phyloP scores from a whole-genome alignment of 306 rosid species.

The Herpetospermum pedunculosum region DNA sequence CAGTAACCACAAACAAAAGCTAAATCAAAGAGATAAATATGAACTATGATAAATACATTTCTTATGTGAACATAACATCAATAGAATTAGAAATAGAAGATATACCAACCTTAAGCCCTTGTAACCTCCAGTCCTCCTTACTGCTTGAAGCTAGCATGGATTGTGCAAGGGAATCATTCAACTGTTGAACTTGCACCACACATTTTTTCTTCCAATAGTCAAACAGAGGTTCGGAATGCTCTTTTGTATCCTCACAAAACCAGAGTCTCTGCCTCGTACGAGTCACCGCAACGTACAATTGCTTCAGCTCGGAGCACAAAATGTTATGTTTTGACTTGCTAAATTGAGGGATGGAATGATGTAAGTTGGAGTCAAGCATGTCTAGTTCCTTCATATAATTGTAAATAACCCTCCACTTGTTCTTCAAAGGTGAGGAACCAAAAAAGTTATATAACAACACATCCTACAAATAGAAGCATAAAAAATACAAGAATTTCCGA shows the following conservation, averaged over 20 bases:
- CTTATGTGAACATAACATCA: no score
- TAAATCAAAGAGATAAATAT: no score
- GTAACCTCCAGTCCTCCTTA: conserved; percentile 62
- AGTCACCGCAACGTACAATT: conserved; percentile 60
- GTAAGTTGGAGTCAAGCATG: conserved; percentile 25
- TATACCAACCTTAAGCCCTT: conserved; percentile 52
- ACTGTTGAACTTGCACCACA: conserved; percentile 48
- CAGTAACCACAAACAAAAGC: no score
- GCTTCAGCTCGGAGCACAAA: conserved; percentile 66
- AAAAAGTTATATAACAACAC: conserved; percentile 62
- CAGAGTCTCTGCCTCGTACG: conserved; percentile 70
- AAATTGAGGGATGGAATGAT: conserved; percentile 25
- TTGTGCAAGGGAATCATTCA: conserved; percentile 63
- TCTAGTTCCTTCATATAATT: conserved; percentile 49
- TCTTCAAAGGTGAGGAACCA: conserved; percentile 48
- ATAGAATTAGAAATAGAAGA: neutral
- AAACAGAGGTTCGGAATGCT: conserved; percentile 39
- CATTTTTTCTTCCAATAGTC: conserved; percentile 54
- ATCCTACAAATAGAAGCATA: conserved; percentile 25
- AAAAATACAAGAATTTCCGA: neutral
- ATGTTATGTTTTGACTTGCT: conserved; percentile 45
- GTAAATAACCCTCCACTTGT: conserved; percentile 63
- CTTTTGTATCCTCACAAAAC: conserved; percentile 48
- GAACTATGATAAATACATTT: no score
- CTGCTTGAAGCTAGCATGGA: conserved; percentile 70